Base-by-base conservation (phyloP, 805 yeast genomes). In the Candida nonsorbophila region DNA sequence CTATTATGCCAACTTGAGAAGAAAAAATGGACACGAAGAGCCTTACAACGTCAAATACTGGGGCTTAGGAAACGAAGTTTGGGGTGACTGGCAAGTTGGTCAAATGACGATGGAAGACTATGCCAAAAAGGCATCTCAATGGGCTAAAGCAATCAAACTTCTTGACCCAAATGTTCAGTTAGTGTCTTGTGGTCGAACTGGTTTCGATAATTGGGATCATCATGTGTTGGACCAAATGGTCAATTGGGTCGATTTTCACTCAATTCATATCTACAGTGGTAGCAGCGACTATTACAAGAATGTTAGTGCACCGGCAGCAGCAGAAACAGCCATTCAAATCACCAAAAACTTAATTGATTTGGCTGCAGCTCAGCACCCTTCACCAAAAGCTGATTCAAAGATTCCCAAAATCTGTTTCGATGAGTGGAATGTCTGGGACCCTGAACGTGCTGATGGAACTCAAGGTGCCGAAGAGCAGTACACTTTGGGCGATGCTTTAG, bases 361-460 rank as follows among this genome's bases (percentile, higher is more conserved):
- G 18, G 59, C 61, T 3, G 44, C 40, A 14, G 40, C 49, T 20
- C 38, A 40, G 13, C 33, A 48, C n/a, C 37, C 40, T 4, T 28
- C 30, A 8, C 31, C 40, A 5, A 33, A 29, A 14, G 33, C 40
- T n/a, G 36, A 33, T 24, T 27, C 33, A n/a, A 15, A 34, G n/a
- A 36, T 37, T 15, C 47, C 45, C 13, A 49, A 44, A 30, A 50
- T 55, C 17, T 45, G 53, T 29, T 55, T 53, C 33, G 62, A 55
- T 36, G 62, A 55, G 36, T 55, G 62, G 62, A 55, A 55, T 24
- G 60, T 55, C 13, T 55, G 62, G 62, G 61, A 55, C 34, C 51
- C 56, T 5, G 27, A 30, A 14, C 38, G 53, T 38, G 57, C 57
- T 10, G 53, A 41, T 22, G 58, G 53, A 8, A 22, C 39, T 8